Evolutionary conservation across 169 alveolate species (phyloP).

Genomic region (Miamiensis avidus): DNA sequence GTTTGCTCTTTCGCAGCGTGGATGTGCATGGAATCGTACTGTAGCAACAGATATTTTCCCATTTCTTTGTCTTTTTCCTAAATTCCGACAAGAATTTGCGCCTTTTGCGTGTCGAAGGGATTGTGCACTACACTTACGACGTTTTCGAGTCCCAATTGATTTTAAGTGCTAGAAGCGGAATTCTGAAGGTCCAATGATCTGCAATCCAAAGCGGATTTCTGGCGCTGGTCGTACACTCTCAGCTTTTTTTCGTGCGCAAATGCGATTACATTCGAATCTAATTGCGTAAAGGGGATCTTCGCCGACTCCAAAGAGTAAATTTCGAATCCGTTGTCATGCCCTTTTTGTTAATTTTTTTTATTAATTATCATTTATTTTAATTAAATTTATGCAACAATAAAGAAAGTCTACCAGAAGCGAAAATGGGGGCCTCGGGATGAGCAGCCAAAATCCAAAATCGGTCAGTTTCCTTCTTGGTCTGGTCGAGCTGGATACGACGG

Average conservation of each 20-base stretch:
- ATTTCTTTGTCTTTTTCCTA: constrained; percentile 42
- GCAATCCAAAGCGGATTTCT: neutral
- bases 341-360: constrained; percentile 7
- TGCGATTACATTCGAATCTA: constrained; percentile 54
- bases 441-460: constrained; percentile 95
- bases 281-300: constrained; percentile 46
- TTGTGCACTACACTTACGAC: constrained; percentile 48
- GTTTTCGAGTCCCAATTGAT: no score
- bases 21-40: constrained; percentile 28
- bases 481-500: constrained; percentile 87
- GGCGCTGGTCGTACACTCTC: constrained; percentile 37
- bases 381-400: constrained; percentile 92
- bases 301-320: constrained; percentile 66
- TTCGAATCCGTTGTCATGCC: constrained; percentile 68
- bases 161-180: no score
- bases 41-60: constrained; percentile 44
- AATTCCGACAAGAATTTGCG: constrained; percentile 47
- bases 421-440: constrained; percentile 87
- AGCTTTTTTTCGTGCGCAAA: constrained; percentile 61
- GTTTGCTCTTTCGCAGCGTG: constrained; percentile 46
- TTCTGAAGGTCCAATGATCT: no score
- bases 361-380: constrained; percentile 91
- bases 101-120: constrained; percentile 52
- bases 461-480: constrained; percentile 91
- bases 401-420: constrained; percentile 91